Percentiles rank a stretch among this genome's conserved stretches.
phyloP scores from a whole-genome alignment of 208 protist genomes.

The Crithidia thermophila region DNA sequence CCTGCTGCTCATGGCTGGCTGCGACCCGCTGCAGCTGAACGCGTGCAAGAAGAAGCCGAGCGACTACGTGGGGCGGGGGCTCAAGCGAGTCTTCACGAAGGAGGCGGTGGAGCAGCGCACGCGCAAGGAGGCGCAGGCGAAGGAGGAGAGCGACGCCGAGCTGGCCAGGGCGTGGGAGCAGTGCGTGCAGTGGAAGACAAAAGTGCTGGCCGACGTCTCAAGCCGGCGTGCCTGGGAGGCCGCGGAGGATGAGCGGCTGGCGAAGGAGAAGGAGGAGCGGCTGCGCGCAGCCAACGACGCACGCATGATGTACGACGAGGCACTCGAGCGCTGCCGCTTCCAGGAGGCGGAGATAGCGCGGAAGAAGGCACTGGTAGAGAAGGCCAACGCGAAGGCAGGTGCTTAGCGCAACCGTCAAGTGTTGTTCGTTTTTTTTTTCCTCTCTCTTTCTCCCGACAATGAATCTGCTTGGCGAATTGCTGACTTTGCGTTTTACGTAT shows the following conservation, averaged over 20 bases:
- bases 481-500: too few relatives aligned
- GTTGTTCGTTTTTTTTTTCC: neutral
- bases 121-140: slow-evolving; percentile 33
- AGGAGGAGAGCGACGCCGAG: slow-evolving; percentile 32
- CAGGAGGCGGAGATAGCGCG: slow-evolving; percentile 74
- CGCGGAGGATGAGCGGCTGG: slow-evolving; percentile 69
- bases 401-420: neutral
- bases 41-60: slow-evolving; percentile 77
- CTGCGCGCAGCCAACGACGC: slow-evolving; percentile 76
- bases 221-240: slow-evolving; percentile 17
- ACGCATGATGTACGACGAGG: slow-evolving; percentile 69
- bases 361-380: slow-evolving; percentile 64
- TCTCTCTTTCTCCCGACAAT: slow-evolving; percentile 1
- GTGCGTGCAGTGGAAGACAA: slow-evolving; percentile 30
- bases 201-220: slow-evolving; percentile 23
- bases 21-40: slow-evolving; percentile 77
- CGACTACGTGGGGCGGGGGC: slow-evolving; percentile 77
- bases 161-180: slow-evolving; percentile 28
- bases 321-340: slow-evolving; percentile 62
- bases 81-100: slow-evolving; percentile 80
- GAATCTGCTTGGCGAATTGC: too few relatives aligned
- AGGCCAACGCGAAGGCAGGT: slow-evolving; percentile 40
- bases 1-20: slow-evolving; percentile 70
- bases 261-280: slow-evolving; percentile 70
- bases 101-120: slow-evolving; percentile 64